Evolutionary conservation across 208 protist species (phyloP), one percentile per base, ranked within the genome.

Genomic region (Balamuthia mandrillaris): DNA sequence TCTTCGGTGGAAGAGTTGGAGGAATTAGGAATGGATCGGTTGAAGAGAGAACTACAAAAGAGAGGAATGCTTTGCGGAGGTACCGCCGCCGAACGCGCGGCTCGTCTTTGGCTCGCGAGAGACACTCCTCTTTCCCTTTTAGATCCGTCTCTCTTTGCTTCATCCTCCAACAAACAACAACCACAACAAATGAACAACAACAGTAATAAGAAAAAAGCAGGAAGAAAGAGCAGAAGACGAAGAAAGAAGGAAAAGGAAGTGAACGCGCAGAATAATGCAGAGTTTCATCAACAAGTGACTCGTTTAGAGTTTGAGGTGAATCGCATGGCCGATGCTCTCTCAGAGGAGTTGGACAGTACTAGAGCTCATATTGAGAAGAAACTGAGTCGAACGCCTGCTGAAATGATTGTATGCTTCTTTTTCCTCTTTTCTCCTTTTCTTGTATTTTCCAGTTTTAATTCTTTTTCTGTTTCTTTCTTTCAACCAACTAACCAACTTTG

Each of bases 1-100:
- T 44, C 21, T 18, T 79, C 70, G 27, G 70, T 49, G 33, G 39
- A 79, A 37, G 70, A 79, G 10, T 49, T 79, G 16, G 70, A 79
- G 29, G 70, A 27, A 1, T 42, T 79, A 16, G 70, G 70, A 5
- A 42, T 79, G 3, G 70, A 79, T 16, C 70, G 70, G 24, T 6
- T 79, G 70, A 79, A 79, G 70, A 79, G 60, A 49, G 70, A 79
- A 24, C 70, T 79, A 33, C 70, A 79, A 18, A 79, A 35, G 47
- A 79, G 42, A 49, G 70, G 70, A 39, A 42, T 79, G 2, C 54
- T 79, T 9, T 79, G 70, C 45, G 70, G 70, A 60, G 70, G 70
- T 24, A 79, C 70, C 14, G 47, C 60, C 45, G 70, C 54, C 24
- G 70, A 79, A 37, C 33, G 70, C n/a, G 70, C 70, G 16, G 70